phyloP scores from a whole-genome alignment of 2,329 filamentous ascomycete genomes.

The Camptophora hylomeconis region DNA sequence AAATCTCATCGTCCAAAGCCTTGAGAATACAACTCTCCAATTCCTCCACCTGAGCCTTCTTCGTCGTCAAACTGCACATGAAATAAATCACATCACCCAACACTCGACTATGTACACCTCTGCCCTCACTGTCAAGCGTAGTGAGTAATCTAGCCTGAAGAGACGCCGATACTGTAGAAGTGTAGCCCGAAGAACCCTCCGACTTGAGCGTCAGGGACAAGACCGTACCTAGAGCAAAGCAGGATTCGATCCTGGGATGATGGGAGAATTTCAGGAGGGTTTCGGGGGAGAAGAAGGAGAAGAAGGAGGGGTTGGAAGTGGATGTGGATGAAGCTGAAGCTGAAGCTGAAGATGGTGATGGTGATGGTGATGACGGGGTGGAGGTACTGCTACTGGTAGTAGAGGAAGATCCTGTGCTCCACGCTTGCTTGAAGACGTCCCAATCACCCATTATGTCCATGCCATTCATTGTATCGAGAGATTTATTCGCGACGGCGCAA shows the following conservation, averaged over 20 bases:
- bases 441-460: constrained; percentile 46
- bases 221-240: constrained; percentile 64
- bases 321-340: constrained; percentile 1
- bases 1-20: constrained; percentile 12
- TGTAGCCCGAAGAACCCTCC: constrained; percentile 38
- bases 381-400: background rate
- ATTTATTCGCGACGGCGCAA: constrained; percentile 62
- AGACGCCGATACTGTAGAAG: constrained; percentile 40
- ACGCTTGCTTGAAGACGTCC: constrained; percentile 41
- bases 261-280: constrained; percentile 50
- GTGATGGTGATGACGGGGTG: background rate
- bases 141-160: constrained; percentile 38
- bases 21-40: constrained; percentile 10
- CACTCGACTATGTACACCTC: constrained; percentile 45
- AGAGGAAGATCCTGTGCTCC: constrained; percentile 21
- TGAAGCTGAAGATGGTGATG: background rate
- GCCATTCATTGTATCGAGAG: constrained; percentile 44
- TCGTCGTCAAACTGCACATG: constrained; percentile 44
- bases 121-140: constrained; percentile 23
- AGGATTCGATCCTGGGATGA: constrained; percentile 43
- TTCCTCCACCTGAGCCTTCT: constrained; percentile 20
- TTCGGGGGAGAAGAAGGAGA: constrained; percentile 57
- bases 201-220: constrained; percentile 51
- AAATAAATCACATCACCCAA: constrained; percentile 49
- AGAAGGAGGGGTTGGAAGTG: constrained; percentile 25